phyloP scores from a whole-genome alignment of 345 rosid genomes.

The Ailanthus altissimus region DNA sequence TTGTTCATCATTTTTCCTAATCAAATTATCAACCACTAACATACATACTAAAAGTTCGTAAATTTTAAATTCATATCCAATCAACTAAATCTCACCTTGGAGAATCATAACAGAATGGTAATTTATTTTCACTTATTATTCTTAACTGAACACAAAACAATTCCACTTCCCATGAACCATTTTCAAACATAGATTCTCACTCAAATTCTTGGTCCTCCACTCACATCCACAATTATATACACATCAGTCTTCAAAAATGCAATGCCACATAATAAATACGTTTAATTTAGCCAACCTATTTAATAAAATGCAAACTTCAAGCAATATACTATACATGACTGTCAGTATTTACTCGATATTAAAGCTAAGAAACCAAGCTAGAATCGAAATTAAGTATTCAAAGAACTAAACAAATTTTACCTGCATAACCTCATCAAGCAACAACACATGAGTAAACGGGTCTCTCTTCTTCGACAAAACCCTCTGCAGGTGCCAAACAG shows the following conservation, averaged over 20 bases:
- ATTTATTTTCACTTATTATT: background rate
- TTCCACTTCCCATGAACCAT: background rate
- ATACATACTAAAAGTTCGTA: background rate
- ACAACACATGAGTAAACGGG: slow-evolving; percentile 89
- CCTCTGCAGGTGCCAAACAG: slow-evolving; percentile 98
- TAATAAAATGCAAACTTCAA: background rate
- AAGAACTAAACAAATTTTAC: slow-evolving; percentile 29
- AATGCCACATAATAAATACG: too few relatives aligned
- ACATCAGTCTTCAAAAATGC: background rate
- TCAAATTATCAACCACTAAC: background rate
- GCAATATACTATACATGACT: background rate
- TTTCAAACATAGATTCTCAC: background rate
- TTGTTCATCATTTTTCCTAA: background rate
- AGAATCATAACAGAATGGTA: background rate
- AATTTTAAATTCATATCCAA: background rate
- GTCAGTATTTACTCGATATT: background rate
- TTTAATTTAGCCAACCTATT: background rate
- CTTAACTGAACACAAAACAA: background rate
- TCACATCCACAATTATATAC: background rate
- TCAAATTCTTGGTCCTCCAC: background rate
- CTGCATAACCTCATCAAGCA: slow-evolving; percentile 94
- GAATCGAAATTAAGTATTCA: background rate
- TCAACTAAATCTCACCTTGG: background rate
- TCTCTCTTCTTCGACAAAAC: slow-evolving; percentile 95
- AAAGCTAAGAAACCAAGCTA: background rate